Evolutionary conservation across 1,139 yeast species (phyloP).

Genomic region (Yamadazyma dushanensis): DNA sequence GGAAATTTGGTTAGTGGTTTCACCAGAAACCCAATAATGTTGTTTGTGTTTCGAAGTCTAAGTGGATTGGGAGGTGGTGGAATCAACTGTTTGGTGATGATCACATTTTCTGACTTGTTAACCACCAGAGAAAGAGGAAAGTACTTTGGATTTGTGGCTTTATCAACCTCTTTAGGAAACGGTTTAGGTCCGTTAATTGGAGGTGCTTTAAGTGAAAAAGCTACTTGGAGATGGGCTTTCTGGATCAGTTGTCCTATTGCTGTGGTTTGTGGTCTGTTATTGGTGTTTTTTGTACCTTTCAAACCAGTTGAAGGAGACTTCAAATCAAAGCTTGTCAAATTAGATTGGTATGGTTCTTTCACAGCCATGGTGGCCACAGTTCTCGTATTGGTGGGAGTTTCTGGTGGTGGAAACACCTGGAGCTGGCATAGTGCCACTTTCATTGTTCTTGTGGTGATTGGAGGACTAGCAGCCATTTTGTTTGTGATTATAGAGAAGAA

Average conservation of each 20-base stretch:
- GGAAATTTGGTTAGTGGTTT: slow-evolving; percentile 46
- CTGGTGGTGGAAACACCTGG: slow-evolving; percentile 56
- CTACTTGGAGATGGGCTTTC: slow-evolving; percentile 51
- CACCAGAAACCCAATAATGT: slow-evolving; percentile 34
- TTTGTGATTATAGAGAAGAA: slow-evolving; percentile 40
- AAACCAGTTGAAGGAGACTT: slow-evolving; percentile 23
- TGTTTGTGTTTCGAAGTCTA: slow-evolving; percentile 42
- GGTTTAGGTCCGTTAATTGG: slow-evolving; percentile 57
- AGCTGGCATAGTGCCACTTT: slow-evolving; percentile 50
- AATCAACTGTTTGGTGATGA: slow-evolving; percentile 42
- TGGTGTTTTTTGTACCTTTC: slow-evolving; percentile 28
- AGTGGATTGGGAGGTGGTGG: slow-evolving; percentile 51
- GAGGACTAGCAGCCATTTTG: slow-evolving; percentile 35
- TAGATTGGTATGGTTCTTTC: slow-evolving; percentile 51
- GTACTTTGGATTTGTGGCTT: slow-evolving; percentile 47
- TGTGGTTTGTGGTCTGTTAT: slow-evolving; percentile 24
- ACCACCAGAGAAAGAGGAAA: slow-evolving; percentile 44
- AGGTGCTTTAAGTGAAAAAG: slow-evolving; percentile 44
- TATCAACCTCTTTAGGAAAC: slow-evolving; percentile 54
- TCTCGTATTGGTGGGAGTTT: slow-evolving; percentile 46
- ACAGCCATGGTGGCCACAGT: slow-evolving; percentile 45
- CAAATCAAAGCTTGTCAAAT: slow-evolving; percentile 33
- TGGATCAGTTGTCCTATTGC: slow-evolving; percentile 46
- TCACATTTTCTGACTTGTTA: slow-evolving; percentile 43
- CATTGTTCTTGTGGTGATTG: slow-evolving; percentile 45